phyloP scores from a whole-genome alignment of 352 stramenopile genomes.

The Blastocystis sp. region DNA sequence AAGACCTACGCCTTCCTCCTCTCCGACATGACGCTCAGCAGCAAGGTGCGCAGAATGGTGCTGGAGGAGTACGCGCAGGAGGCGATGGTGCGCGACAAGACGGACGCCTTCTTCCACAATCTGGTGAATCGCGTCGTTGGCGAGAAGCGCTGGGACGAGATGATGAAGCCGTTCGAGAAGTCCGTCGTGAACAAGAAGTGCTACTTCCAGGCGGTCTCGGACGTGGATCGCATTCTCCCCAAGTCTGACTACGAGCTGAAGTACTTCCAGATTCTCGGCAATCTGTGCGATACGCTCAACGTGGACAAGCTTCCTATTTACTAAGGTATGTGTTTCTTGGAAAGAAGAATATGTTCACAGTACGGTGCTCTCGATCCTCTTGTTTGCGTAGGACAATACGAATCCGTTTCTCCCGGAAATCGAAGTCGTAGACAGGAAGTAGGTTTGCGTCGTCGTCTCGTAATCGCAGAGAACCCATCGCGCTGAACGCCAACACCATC shows the following conservation, averaged over 20 bases:
- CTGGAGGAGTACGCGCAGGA: slow-evolving; percentile 15
- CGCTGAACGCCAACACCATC: not conserved
- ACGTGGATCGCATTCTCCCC: not conserved
- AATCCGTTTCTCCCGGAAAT: slow-evolving; percentile 15
- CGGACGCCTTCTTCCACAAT: not conserved
- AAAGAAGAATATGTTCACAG: not conserved
- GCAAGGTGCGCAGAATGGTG: not conserved
- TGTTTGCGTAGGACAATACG: not conserved
- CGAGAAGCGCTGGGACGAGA: slow-evolving; percentile 9
- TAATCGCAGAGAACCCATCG: not conserved
- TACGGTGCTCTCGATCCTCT: not conserved
- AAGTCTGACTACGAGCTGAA: slow-evolving; percentile 37
- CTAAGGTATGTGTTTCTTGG: not conserved
- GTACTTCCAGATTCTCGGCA: slow-evolving; percentile 26
- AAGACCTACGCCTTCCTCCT: not conserved
- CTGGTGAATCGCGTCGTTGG: not conserved
- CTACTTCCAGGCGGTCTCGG: not conserved
- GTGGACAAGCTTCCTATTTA: not conserved
- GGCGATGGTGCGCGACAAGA: slow-evolving; percentile 8
- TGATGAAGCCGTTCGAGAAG: slow-evolving; percentile 33
- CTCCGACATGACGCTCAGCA: not conserved
- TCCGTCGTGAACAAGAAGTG: slow-evolving; percentile 44
- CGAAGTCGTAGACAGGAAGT: slow-evolving; percentile 10
- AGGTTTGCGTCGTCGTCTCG: not conserved
- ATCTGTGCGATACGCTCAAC: slow-evolving; percentile 14